Evolutionary conservation across 2,329 filamentous ascomycete species (phyloP), one percentile per base, ranked within the genome.

Genomic region (Epichloe brachyelytri): DNA sequence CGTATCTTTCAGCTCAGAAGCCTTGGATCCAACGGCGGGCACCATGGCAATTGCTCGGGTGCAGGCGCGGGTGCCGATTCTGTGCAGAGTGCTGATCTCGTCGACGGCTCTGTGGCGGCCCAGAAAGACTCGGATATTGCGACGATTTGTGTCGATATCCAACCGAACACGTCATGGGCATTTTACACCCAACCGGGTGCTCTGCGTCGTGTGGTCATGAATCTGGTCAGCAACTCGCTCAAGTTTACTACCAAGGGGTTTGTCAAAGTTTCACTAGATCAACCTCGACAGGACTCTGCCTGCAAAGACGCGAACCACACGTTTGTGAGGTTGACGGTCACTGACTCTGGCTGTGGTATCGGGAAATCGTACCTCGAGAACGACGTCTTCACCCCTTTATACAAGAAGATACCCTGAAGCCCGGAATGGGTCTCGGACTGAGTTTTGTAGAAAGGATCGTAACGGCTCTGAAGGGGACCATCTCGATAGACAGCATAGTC

Each of bases 331-430:
- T 57, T 82, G 5, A 75, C 70, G 0, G 75, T 87, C 1, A 68
- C 71, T 0, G 83, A 87, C 56, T 82, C 83, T 0, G 84, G 83
- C 1, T 74, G 73, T 43, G 84, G 83, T 1, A 87, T 87, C 36
- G 75, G 75, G 0, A 69, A 77, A 5, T 77, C 83, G 10, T 87
- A 79, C 55, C 65, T 85, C 11, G 70, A 75, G 19, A 74, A 77
- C 8, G 72, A 74, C 14, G 63, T 86, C 0, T 87, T 82, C 59
- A 78, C 74, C 79, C 82, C 0, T 86, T 86, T 53, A 65, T 72
- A 0, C 83, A 87, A 55, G 83, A 86, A 57, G 74, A 85, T 48
- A 65, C 69, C 0, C 63, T 86, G 1, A 71, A 76, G 0, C 73
- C 77, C 0, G 83, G 83, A 0, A 78, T 78, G 0, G 83, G 83